Conservation (phyloP, 176 grass and related monocot species). For the Zea luxurians region DNA sequence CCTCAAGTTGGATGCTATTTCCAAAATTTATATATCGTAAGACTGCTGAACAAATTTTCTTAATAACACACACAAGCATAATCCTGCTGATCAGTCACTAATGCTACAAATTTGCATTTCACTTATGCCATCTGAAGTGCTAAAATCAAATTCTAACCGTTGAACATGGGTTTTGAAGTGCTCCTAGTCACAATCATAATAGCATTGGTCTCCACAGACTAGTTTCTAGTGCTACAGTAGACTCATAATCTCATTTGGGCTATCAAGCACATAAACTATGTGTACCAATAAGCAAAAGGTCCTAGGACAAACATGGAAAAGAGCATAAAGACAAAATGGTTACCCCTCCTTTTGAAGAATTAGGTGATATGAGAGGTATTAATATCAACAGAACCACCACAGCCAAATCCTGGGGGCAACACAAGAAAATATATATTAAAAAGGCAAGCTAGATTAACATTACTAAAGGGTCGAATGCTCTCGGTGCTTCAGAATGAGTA, state of each 20-base stretch:
- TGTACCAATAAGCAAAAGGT: constrained; percentile 27
- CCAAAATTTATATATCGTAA: not conserved
- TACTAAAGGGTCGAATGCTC: not conserved
- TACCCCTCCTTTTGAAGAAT: constrained; percentile 99
- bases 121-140: constrained; percentile 20
- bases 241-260: not conserved
- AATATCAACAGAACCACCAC: constrained; percentile 97
- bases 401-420: constrained; percentile 73
- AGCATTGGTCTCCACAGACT: not conserved
- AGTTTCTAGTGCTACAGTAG: not conserved
- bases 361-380: constrained; percentile 96
- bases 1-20: constrained; percentile 10
- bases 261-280: constrained; percentile 22
- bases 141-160: constrained; percentile 5
- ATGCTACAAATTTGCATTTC: not conserved
- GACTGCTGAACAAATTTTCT: not conserved
- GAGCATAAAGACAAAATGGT: constrained; percentile 41
- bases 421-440: constrained; percentile 35
- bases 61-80: not conserved
- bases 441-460: constrained; percentile 23
- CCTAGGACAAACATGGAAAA: constrained; percentile 17
- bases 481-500: not conserved
- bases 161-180: constrained; percentile 31
- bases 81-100: not conserved
- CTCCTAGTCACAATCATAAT: not conserved